Base-by-base conservation (phyloP, 345 rosid species). In the Eutrema yunnanense region DNA sequence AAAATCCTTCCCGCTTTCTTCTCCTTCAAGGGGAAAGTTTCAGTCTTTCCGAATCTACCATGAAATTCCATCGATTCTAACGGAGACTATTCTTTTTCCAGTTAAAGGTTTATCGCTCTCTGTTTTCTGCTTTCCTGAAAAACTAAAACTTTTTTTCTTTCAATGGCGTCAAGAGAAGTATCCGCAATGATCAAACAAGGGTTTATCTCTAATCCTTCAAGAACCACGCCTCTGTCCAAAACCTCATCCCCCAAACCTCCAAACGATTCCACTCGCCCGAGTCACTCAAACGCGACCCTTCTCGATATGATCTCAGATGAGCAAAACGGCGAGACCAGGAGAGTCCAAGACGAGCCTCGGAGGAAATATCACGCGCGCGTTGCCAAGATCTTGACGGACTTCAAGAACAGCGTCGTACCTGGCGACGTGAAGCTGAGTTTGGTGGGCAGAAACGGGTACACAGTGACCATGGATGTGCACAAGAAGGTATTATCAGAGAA, bases 291-390 rank as follows among this genome's bases (percentile, higher is more conserved):
- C 67, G 82, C 83, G 6, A 83, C 92, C 55, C 92, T 90, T 59
- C 86, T 84, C 67, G 88, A 90, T 10, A 90, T 88, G 89, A 90
- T 90, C 94, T 85, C 96, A 0, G 90, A 86, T 63, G 94, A 90
- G 64, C 87, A 87, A n/a, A 74, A 62, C 19, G 81, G 73, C n/a
- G 44, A 57, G 44, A 57, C 4, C 4, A 36, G 44, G 14, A 57
- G 29, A 57, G 2, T 0, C n/a, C 62, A 57, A 57, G 30, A 16
- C 27, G 83, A 78, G 46, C 51, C 84, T 58, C 84, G 81, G 62
- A 78, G 54, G 43, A 80, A 69, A 57, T 75, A 80, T 53, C 85
- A 79, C 64, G 77, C 82, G 55, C 82, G 80, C 54, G 55, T 85
- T 43, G 78, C 80, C 7, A 83, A 84, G 48, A 73, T 83, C 68